These are phyloP conservation scores for Picea abies DNA, from an alignment of 83 land plant genomes.

Conservation along the genomic window DNA sequence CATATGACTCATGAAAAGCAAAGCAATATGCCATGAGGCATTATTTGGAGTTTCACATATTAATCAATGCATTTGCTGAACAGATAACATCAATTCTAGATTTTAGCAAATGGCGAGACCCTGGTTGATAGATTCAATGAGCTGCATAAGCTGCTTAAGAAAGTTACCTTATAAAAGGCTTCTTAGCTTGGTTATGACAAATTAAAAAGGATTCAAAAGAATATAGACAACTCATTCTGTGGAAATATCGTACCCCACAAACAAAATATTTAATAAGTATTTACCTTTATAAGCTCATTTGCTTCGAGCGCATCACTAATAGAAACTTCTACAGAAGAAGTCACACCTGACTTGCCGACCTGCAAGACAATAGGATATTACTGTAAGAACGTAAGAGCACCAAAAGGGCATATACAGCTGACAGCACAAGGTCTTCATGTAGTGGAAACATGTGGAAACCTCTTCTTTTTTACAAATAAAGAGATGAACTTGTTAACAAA, in stretches of 20 bases:
- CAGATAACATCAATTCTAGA: neutral
- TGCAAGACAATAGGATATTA: neutral
- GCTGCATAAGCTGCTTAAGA: neutral
- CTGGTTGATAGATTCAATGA: neutral
- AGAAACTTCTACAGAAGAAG: conserved; percentile 45
- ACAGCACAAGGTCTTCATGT: neutral
- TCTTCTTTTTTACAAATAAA: neutral
- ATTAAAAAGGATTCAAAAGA: neutral
- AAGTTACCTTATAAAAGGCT: neutral
- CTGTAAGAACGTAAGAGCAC: neutral
- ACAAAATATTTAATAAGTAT: neutral
- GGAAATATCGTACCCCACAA: neutral
- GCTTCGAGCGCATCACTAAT: conserved; percentile 57
- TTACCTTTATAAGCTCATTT: conserved; percentile 73
- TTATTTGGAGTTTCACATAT: neutral
- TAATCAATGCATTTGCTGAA: neutral
- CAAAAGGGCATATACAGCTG: neutral
- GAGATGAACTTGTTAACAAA: neutral
- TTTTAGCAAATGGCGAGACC: neutral
- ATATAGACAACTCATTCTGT: neutral
- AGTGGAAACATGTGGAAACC: neutral
- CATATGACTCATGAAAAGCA: neutral
- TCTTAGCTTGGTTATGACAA: neutral
- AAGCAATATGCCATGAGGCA: neutral
- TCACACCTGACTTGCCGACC: conserved; percentile 68